A percentile compares a stretch with the other conserved stretches of the same genome.
Evolutionary conservation across 768 basidiomycete species (phyloP).

Genomic region (Pleurotus sapidus): DNA sequence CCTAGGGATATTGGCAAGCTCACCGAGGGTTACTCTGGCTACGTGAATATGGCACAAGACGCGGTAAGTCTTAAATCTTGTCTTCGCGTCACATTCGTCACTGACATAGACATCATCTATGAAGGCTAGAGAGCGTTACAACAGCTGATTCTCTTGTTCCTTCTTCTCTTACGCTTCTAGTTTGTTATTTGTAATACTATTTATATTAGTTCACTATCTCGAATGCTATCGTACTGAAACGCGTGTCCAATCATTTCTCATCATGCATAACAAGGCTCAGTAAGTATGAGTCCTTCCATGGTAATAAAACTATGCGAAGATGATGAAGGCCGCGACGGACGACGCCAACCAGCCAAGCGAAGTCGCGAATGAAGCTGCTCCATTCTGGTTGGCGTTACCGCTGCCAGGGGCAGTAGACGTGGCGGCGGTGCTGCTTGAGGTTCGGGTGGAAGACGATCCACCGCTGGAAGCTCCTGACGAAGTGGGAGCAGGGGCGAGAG

Average conservation of each 20-base stretch:
- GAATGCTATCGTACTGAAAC: background rate
- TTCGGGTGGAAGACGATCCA: background rate
- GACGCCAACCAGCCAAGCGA: background rate
- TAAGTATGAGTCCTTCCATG: background rate
- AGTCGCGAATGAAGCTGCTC: background rate
- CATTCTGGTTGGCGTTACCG: background rate
- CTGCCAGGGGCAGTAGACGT: background rate
- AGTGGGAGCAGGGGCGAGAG: slow-evolving; percentile 30
- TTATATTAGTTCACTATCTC: background rate
- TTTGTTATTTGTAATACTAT: background rate
- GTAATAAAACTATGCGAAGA: background rate
- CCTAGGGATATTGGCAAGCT: slow-evolving; percentile 79
- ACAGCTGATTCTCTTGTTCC: slow-evolving; percentile 14
- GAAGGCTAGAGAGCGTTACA: slow-evolving; percentile 33
- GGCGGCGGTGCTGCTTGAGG: background rate
- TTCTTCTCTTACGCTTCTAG: background rate
- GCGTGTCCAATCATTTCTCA: background rate
- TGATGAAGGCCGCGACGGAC: background rate
- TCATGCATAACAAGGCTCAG: no score
- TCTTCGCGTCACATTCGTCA: background rate
- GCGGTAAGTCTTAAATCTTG: slow-evolving; percentile 39
- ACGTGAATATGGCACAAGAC: slow-evolving; percentile 72
- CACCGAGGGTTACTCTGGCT: slow-evolving; percentile 64
- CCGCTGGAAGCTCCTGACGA: background rate
- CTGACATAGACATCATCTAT: background rate